Base-by-base conservation (phyloP, 2,329 filamentous ascomycete species). In the Penicillium glabrum region DNA sequence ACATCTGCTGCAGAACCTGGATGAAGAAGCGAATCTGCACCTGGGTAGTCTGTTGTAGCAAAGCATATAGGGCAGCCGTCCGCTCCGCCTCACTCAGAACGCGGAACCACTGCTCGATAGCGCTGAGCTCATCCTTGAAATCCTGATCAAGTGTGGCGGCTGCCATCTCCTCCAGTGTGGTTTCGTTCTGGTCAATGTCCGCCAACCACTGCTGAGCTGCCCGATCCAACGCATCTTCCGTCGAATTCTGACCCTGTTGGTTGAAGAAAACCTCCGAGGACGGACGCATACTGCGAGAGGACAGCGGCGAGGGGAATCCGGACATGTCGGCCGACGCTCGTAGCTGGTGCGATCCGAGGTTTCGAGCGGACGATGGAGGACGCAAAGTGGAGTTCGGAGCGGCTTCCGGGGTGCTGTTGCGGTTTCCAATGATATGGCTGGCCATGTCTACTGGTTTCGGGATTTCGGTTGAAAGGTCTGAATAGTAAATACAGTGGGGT, bases 1-100 rank as follows among this genome's bases (percentile, higher is more conserved):
- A 93, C 95, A 98, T 99, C 76, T 99, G 95, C 80, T 98, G 93
- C 67, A 99, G 82, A 46, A 99, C 92, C 77, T 98, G 93, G 66
- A 98, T 98, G 78, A 99, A 99, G 82, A 99, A 99, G 54, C 95
- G 88, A 72, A 98, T 96, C 79, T 99, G 95, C 60, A 99, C 93
- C 78, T 98, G 95, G 5, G 95, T 99, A 6, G 95, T 98, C 82
- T 99, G 95, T 80, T 99, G 95, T 58, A 99, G 83, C 67, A 99
- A 82, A 60, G 95, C 93, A 75, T 99, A 99, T 57, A 98, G 80
- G 48, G 95, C 95, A 60, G 95, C 95, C 21, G 95, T 99, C 61
- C 95, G 86, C 78, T 99, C 95, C 27, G 95, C 93, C 78, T 98
- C 95, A 71, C 93, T 98, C 63, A 99, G 81, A 53, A 99, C 95